A percentile compares a stretch with the other conserved stretches of the same genome.
phyloP scores from a whole-genome alignment of 2,329 filamentous ascomycete species.

The Rhynchosporium graminicola region DNA sequence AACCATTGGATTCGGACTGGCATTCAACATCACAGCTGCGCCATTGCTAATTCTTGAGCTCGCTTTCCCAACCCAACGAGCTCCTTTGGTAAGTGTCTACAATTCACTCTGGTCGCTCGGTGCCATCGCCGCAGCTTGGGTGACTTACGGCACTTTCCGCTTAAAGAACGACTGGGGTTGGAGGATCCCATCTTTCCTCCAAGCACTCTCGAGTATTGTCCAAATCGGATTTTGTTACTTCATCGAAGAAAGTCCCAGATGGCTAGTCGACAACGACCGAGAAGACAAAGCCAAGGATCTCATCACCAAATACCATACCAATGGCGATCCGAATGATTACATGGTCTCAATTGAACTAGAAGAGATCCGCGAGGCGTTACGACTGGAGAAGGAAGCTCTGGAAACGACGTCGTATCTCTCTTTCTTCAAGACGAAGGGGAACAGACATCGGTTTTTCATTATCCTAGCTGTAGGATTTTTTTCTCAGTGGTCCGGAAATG shows the following conservation, averaged over 20 bases:
- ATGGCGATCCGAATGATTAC: constrained; percentile 50
- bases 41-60: constrained; percentile 43
- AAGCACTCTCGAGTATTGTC: constrained; percentile 25
- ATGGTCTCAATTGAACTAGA: constrained; percentile 49
- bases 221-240: constrained; percentile 24
- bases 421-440: constrained; percentile 32
- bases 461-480: constrained; percentile 27
- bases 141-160: constrained; percentile 39
- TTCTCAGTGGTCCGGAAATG: constrained; percentile 32
- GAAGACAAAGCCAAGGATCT: constrained; percentile 53
- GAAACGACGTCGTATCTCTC: constrained; percentile 39
- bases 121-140: constrained; percentile 45
- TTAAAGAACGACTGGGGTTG: constrained; percentile 31
- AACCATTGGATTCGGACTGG: constrained; percentile 42
- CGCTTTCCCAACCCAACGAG: constrained; percentile 42
- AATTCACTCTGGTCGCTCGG: constrained; percentile 41
- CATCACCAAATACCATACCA: constrained; percentile 55
- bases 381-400: constrained; percentile 37
- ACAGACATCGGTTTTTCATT: constrained; percentile 30
- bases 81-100: constrained; percentile 41
- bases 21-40: constrained; percentile 38
- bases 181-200: constrained; percentile 32
- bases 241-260: constrained; percentile 56
- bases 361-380: constrained; percentile 29
- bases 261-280: constrained; percentile 57